phyloP scores from a whole-genome alignment of 2,329 filamentous ascomycete species.

The Chrysoporthe deuterocubensis region DNA sequence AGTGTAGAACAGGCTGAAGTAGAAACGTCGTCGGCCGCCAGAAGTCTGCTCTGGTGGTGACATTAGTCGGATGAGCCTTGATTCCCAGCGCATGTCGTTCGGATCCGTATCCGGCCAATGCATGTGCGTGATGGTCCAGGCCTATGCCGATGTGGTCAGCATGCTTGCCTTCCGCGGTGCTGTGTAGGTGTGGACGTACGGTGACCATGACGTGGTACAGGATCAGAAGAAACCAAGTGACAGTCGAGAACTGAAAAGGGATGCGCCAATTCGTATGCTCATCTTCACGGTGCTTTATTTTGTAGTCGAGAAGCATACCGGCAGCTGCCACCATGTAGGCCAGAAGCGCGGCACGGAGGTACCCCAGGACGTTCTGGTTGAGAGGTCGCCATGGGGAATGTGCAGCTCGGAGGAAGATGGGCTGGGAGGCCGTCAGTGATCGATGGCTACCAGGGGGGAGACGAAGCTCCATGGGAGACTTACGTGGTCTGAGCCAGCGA shows the following conservation, averaged over 20 bases:
- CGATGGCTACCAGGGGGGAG: not conserved
- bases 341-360: constrained; percentile 47
- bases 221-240: constrained; percentile 48
- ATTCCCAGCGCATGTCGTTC: constrained; percentile 42
- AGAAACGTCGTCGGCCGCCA: constrained; percentile 47
- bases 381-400: constrained; percentile 56
- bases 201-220: constrained; percentile 52
- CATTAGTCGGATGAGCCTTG: constrained; percentile 44
- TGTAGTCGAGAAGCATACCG: constrained; percentile 50
- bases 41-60: constrained; percentile 50
- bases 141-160: constrained; percentile 4
- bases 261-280: constrained; percentile 46
- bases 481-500: constrained; percentile 37
- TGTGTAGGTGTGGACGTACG: constrained; percentile 40
- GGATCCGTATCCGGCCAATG: constrained; percentile 49
- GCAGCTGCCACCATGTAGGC: constrained; percentile 48
- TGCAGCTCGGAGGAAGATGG: constrained; percentile 54
- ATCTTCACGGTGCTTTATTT: constrained; percentile 45
- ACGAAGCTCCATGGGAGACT: constrained; percentile 11
- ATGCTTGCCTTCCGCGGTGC: no score
- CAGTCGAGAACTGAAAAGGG: constrained; percentile 54
- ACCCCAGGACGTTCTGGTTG: constrained; percentile 50
- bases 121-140: constrained; percentile 58
- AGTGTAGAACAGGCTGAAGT: constrained; percentile 57
- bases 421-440: constrained; percentile 40